Percentiles rank a stretch among this genome's conserved stretches.
Conservation (phyloP, 2,329 filamentous ascomycete species). For the Chaetomiaceae sp. region DNA sequence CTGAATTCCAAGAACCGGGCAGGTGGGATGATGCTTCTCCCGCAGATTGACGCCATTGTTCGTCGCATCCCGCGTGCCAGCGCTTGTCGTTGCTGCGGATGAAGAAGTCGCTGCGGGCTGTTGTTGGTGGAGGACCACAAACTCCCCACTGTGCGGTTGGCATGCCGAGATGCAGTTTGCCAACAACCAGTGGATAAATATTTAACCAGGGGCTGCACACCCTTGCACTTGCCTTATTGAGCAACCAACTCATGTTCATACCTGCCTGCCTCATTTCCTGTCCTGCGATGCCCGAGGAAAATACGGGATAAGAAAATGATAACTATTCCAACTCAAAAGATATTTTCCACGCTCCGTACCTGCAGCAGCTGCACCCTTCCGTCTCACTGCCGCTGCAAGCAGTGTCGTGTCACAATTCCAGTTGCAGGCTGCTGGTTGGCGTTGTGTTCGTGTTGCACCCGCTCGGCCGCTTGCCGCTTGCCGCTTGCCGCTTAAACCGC, state of each 20-base stretch:
- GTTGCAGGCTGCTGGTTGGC: too few relatives aligned
- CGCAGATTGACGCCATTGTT: neutral
- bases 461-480: neutral
- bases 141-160: too few relatives aligned
- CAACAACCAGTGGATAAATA: slow-evolving; percentile 3
- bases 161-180: neutral
- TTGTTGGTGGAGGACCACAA: neutral
- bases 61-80: neutral
- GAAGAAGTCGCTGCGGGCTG: neutral
- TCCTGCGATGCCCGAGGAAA: too few relatives aligned
- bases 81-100: neutral
- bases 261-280: too few relatives aligned
- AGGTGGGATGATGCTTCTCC: slow-evolving; percentile 3
- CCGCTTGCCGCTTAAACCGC: too few relatives aligned
- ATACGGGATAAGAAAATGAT: too few relatives aligned
- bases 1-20: neutral
- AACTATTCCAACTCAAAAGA: too few relatives aligned
- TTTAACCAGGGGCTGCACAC: neutral
- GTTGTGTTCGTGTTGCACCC: too few relatives aligned
- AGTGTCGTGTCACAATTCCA: too few relatives aligned
- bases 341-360: too few relatives aligned
- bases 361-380: neutral
- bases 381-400: too few relatives aligned
- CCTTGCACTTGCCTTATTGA: neutral
- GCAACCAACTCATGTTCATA: too few relatives aligned